phyloP scores from a whole-genome alignment of 306 rosid species.

The Coriaria nepalensis region DNA sequence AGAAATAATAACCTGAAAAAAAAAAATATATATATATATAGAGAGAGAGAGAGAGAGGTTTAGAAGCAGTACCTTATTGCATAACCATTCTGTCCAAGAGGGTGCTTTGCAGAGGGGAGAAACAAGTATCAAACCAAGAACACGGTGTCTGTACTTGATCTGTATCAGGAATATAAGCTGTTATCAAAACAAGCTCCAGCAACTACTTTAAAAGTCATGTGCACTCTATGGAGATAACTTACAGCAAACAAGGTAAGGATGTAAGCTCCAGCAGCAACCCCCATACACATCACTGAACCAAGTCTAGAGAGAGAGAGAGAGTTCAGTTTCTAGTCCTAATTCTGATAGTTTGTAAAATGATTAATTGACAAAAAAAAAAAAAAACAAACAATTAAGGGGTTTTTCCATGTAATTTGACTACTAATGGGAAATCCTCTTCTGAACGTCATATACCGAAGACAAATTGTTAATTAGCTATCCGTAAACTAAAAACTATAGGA shows the following conservation, averaged over 20 bases:
- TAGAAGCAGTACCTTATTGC: constrained; percentile 57
- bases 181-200: too few species aligned
- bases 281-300: constrained; percentile 88
- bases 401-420: too few species aligned
- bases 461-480: too few species aligned
- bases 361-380: too few species aligned
- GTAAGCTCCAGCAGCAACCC: constrained; percentile 95
- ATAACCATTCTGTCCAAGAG: constrained; percentile 92
- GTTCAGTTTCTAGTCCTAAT: too few species aligned
- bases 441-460: too few species aligned
- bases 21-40: constrained; percentile 5
- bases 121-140: constrained; percentile 82
- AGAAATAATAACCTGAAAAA: constrained; percentile 10
- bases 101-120: constrained; percentile 86
- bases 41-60: constrained; percentile 8
- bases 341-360: too few species aligned
- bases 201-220: not conserved
- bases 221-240: constrained; percentile 19
- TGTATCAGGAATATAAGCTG: constrained; percentile 25
- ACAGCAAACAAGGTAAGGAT: constrained; percentile 85
- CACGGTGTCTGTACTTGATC: constrained; percentile 77
- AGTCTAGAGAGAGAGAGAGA: constrained; percentile 32
- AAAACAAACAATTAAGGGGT: too few species aligned
- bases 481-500: not conserved
- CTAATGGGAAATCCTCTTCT: too few species aligned